Evolutionary conservation across 495 filamentous ascomycete genomes (phyloP), one percentile per base, ranked within the genome.

Genomic region (Penicillium waksmanii): DNA sequence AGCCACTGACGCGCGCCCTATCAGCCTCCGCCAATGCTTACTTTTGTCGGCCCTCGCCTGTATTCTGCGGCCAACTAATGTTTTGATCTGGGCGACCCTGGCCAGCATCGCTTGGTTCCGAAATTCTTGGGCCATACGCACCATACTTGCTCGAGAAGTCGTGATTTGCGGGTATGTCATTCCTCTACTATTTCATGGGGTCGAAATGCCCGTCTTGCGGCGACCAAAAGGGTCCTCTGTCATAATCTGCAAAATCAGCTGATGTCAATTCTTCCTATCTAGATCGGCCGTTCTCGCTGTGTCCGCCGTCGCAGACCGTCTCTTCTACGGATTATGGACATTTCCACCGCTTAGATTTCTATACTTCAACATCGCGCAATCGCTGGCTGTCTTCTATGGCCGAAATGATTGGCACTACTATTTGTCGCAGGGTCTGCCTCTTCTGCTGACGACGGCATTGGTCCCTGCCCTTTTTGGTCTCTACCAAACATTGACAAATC

Each of bases 341-440:
- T 92, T 99, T 60, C 95, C 95, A 23, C 92, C 94, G 0, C 80
- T 96, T 54, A 85, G 86, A 49, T 99, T 93, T 78, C 80, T 98
- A 21, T 85, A 96, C 70, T 96, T 96, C 82, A 99, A 99, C 74
- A 77, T 99, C 40, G 84, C 87, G 10, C 87, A 96, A 68, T 88
- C 86, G 9, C 80, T 99, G 13, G 89, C 95, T 33, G 82, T 90
- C 15, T 97, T 97, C 73, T 99, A 99, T 69, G 95, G 95, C n/a
- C 80, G 76, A 33, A 98, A 96, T 76, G 83, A 89, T 50, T 89
- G 87, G 84, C 91, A 97, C 66, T 99, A 98, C 75, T 99, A 97
- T 72, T 72, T 93, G 13, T 88, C 88, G 2, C 91, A 99, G 77
- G 95, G 93, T 34, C 83, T 94, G 17, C 95, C 94, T 11, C 84